Base-by-base conservation (phyloP, 2,329 filamentous ascomycete genomes). In the Cladorrhinum sp. region DNA sequence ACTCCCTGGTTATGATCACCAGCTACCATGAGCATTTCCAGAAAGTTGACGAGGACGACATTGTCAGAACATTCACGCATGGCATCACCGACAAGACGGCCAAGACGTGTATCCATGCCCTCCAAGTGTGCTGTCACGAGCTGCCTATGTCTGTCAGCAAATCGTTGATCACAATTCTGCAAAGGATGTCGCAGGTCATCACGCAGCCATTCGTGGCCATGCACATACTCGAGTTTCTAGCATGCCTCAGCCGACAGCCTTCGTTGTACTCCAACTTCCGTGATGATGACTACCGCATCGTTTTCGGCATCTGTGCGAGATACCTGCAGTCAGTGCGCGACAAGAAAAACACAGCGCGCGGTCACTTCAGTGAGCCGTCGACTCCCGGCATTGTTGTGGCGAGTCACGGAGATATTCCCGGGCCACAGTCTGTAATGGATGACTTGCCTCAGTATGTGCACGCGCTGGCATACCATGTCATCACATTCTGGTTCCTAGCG, bases 401-500 rank as follows among this genome's bases (percentile, higher is more conserved):
- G 52, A 29, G 59, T 55, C 62, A 69, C 58, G 70, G 68, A 60
- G 73, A 75, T 8, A 58, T 62, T 32, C 64, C 66, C 9, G 65
- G 66, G 2, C 71, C 71, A 32, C 72, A 75, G 12, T 74, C 70
- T 52, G 68, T 73, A 8, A 74, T 87, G 7, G 90, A 95, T 63
- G 91, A 95, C 65, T 80, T 96, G 54, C 92, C 93, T 3, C 90
- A 95, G 73, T 99, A 99, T 72, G 91, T 99, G 24, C 95, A 96
- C 73, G 90, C 92, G 1, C 79, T 98, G 56, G 93, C 93, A 8
- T 96, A 96, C 72, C 93, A 98, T 72, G 92, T 96, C 67, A 93
- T 99, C 66, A 89, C 92, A 1, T 97, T 96, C 72, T 99, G 95
- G 95, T 99, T 98, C 72, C 81, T 99, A 67, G 90, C 92, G 1